Base-by-base conservation (phyloP, 2,329 filamentous ascomycete species). In the Lasiodiplodia theobromae region DNA sequence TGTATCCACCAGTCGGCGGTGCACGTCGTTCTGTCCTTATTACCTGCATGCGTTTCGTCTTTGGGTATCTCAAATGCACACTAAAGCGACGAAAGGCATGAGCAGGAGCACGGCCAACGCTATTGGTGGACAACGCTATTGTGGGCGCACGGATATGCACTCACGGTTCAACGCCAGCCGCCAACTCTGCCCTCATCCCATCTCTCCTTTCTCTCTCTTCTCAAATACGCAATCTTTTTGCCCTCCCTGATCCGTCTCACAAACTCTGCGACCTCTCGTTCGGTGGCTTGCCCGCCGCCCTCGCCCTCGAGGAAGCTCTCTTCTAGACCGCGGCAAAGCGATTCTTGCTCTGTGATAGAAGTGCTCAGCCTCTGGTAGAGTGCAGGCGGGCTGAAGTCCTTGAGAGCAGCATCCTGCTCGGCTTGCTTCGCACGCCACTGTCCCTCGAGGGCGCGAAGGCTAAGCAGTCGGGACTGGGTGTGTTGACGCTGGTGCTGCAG, bases 171-270 rank as follows among this genome's bases (percentile, higher is more conserved):
- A 25, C 95, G 88, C 96, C 96, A 98, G 0, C 96, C 96, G 12
- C 95, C 95, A 40, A 98, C 95, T 72, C 95, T 86, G 28, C 95
- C 94, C 81, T 98, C 95, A 78, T 98, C 96, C 96, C 96, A 98
- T 74, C 96, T 87, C 75, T 94, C 92, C 80, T 94, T 97, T 72
- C 93, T 88, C 83, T 98, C 96, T 76, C 91, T 89, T 69, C 96
- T 86, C 66, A 94, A 83, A 76, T 96, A 96, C 70, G 91, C 90
- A 68, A 91, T 82, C 73, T 92, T 91, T 77, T 90, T 92, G 11
- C 92, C 92, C 73, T 95, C 94, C 73, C 93, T 86, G 71, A 97
- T 92, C 74, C 91, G 84, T 74, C 90, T 86, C 23, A 97, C 88
- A 89, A 96, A 98, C 70, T 98, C 95, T 2, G 86, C 84, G 31